Evolutionary conservation across 768 basidiomycete species (phyloP), one percentile per base, ranked within the genome.

Genomic region (Russula ochroleuca): DNA sequence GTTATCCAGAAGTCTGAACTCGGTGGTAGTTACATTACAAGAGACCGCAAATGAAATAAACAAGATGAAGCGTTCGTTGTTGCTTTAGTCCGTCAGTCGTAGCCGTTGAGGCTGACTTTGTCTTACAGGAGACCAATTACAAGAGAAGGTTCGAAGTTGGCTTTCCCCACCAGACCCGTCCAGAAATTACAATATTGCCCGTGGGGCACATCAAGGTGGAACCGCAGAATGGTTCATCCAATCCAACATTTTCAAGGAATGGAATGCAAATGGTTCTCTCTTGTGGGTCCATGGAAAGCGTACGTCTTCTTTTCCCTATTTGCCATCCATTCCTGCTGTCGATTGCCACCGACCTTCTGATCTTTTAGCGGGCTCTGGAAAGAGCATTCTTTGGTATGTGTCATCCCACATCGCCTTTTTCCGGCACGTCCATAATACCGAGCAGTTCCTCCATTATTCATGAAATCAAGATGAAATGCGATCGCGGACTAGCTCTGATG

Each of bases 301-400:
- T 56, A 19, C 17, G 28, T 43, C 25, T 28, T 28, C 28, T 43
- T 25, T 31, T 13, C 6, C 1, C 9, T 37, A n/a, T 25, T 17
- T 31, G 0, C 10, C 5, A 14, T 14, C 25, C 6, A 10, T 38
- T 11, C 10, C 7, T 21, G 25, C 17, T 15, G 23, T 10, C 28
- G 7, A 57, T 43, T 17, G 23, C 9, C 17, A 15, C 28, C 6
- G 1, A 1, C 15, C 3, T 8, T 19, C 8, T 13, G 17, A 23
- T 45, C 11, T 28, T 17, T 9, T 33, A 57, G 62, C 38, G n/a
- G 61, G 61, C 1, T 55, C 60, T 21, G 60, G 60, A 28, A 61
- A 62, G n/a, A 62, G 61, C 19, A 31, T 62, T 7, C 38, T 63
- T 19, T 40, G 35, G 55, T 57, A 13, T 3, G 62, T 57, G 13